Percentiles rank a stretch among this genome's conserved stretches.
These are phyloP conservation scores for Microsporum ferrugineum DNA, from an alignment of 2,329 filamentous ascomycete genomes.

Conservation along the genomic window DNA sequence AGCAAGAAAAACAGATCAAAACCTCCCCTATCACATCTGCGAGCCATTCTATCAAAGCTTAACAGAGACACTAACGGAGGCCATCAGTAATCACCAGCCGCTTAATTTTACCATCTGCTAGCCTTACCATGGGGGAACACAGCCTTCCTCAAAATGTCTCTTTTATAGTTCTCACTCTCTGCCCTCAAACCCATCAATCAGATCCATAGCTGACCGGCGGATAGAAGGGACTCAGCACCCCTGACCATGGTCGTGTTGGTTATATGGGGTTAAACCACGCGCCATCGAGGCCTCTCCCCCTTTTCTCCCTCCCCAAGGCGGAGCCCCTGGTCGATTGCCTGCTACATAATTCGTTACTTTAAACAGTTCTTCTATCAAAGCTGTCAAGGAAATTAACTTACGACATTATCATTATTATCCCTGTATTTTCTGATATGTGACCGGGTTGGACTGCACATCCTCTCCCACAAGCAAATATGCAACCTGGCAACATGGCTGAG, in stretches of 20 bases:
- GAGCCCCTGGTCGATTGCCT: background rate
- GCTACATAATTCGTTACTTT: background rate
- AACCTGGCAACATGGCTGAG: background rate
- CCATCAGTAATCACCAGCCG: conserved; percentile 1
- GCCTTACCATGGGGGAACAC: background rate
- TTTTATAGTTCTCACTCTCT: background rate
- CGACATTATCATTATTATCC: background rate
- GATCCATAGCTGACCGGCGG: background rate
- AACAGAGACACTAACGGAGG: background rate
- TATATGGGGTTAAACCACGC: background rate
- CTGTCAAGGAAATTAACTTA: background rate
- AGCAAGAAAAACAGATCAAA: background rate
- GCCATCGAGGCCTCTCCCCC: background rate
- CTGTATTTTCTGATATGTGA: background rate
- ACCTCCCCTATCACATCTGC: background rate
- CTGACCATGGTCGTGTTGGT: background rate
- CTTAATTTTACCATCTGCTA: conserved; percentile 1
- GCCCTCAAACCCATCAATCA: conserved; percentile 1
- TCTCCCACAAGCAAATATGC: background rate
- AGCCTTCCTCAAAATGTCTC: background rate
- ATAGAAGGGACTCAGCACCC: background rate
- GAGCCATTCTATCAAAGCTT: background rate
- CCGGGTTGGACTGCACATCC: background rate
- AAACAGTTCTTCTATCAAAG: background rate
- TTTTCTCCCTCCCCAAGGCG: background rate